Conservation (phyloP, 1,139 yeast genomes). For the Diutina catenulata region DNA sequence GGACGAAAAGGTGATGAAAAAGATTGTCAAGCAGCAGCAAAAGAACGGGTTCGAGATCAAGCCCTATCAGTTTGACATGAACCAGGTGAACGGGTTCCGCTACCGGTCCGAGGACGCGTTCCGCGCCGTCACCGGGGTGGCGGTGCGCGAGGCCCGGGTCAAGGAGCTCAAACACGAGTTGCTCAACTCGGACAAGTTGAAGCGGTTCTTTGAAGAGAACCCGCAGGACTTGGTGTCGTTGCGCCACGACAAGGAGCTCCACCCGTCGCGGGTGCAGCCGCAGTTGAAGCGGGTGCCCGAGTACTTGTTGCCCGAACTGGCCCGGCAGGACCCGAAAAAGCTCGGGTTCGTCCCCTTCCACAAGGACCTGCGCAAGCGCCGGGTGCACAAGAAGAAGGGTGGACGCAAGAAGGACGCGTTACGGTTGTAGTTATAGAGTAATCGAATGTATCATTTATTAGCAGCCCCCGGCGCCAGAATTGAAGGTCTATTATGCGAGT, state of each 20-base stretch:
- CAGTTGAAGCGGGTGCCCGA: constrained; percentile 91
- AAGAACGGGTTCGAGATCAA: constrained; percentile 60
- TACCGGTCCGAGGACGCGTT: constrained; percentile 97
- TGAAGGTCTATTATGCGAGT: constrained; percentile 7
- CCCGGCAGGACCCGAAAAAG: constrained; percentile 41
- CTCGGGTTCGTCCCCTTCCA: constrained; percentile 67
- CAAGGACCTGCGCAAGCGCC: constrained; percentile 28
- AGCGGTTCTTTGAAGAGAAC: constrained; percentile 92
- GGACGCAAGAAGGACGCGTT: constrained; percentile 56
- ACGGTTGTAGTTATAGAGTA: constrained; percentile 24
- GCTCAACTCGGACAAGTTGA: constrained; percentile 78
- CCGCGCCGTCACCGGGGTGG: constrained; percentile 82
- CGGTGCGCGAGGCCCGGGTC: constrained; percentile 88
- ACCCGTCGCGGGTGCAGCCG: constrained; percentile 69
- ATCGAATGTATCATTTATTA: background rate
- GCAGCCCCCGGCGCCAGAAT: too few relatives aligned
- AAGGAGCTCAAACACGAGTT: constrained; percentile 84
- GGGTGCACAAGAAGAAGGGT: constrained; percentile 29
- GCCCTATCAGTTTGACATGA: constrained; percentile 87
- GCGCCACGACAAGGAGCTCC: constrained; percentile 85
- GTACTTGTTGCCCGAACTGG: constrained; percentile 75
- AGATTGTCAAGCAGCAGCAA: constrained; percentile 68
- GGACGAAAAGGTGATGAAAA: constrained; percentile 75
- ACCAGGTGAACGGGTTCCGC: constrained; percentile 90
- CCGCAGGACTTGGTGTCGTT: constrained; percentile 88